phyloP scores from a whole-genome alignment of 1,284 basidiomycete genomes.

The Kwoniella shivajii region DNA sequence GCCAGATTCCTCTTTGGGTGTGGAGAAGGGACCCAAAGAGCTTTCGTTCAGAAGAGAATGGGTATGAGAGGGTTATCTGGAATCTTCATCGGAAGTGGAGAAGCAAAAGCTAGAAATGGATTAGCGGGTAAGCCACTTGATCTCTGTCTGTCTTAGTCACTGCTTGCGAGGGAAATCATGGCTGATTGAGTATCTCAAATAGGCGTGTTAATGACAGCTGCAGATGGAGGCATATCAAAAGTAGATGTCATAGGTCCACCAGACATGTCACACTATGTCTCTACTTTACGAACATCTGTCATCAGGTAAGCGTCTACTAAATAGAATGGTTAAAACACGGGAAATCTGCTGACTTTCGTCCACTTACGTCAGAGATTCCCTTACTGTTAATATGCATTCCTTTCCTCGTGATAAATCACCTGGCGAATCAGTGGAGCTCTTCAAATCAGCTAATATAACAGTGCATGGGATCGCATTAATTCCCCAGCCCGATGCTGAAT shows the following conservation, averaged over 20 bases:
- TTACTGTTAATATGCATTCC: conserved; percentile 14
- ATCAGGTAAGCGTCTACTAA: conserved; percentile 26
- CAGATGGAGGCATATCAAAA: conserved; percentile 66
- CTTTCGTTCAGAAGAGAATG: conserved; percentile 67
- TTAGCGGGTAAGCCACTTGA: conserved; percentile 63
- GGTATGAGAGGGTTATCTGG: conserved; percentile 67
- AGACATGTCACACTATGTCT: conserved; percentile 69
- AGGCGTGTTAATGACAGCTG: conserved; percentile 81
- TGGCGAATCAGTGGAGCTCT: conserved; percentile 25
- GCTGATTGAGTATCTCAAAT: too few species aligned
- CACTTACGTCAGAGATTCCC: conserved; percentile 23
- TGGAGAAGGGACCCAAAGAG: conserved; percentile 75
- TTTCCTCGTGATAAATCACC: conserved; percentile 13
- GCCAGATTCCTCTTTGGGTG: conserved; percentile 84
- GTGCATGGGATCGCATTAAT: conserved; percentile 36
- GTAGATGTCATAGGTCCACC: conserved; percentile 71
- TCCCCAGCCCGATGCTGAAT: conserved; percentile 5
- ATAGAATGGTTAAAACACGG: neutral
- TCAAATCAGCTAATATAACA: conserved; percentile 28
- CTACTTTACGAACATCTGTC: conserved; percentile 59
- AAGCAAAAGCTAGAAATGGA: conserved; percentile 63
- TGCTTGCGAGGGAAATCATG: neutral
- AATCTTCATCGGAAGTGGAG: conserved; percentile 72
- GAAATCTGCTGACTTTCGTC: neutral
- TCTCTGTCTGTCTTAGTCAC: neutral